Conservation (phyloP, 148 eudicot genomes). For the Beta vulgaris region DNA sequence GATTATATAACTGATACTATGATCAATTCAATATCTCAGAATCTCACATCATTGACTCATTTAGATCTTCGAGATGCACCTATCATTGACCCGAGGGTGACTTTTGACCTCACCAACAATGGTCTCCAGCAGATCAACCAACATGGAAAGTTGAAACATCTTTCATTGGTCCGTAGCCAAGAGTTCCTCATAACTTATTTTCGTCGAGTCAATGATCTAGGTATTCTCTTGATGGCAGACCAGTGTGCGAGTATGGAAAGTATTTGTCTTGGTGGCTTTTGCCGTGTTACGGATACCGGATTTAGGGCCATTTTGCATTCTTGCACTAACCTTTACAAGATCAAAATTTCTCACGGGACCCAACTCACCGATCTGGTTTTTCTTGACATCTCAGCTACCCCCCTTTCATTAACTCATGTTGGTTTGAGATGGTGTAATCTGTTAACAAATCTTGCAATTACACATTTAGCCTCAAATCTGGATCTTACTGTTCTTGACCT, state of each 20-base stretch:
- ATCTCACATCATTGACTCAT: conserved; percentile 59
- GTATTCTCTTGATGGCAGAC: conserved; percentile 88
- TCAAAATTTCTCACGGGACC: conserved; percentile 68
- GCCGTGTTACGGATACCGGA: conserved; percentile 88
- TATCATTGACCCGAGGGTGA: conserved; percentile 70
- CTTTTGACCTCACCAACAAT: conserved; percentile 80
- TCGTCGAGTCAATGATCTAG: conserved; percentile 86
- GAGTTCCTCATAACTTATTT: conserved; percentile 70
- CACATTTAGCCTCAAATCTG: conserved; percentile 58
- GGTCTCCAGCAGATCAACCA: conserved; percentile 83
- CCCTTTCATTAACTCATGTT: conserved; percentile 73
- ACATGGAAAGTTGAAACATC: conserved; percentile 81
- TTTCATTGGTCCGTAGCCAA: conserved; percentile 81
- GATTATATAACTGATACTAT: conserved; percentile 92
- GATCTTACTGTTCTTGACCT: conserved; percentile 74
- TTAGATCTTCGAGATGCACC: conserved; percentile 96
- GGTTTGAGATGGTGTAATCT: conserved; percentile 92
- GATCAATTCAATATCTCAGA: conserved; percentile 64
- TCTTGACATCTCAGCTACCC: conserved; percentile 83
- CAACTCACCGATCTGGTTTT: conserved; percentile 88
- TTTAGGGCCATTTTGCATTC: conserved; percentile 80
- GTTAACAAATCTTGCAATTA: conserved; percentile 63
- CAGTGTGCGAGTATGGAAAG: conserved; percentile 82
- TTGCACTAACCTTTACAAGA: conserved; percentile 64
- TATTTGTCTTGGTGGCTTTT: conserved; percentile 91